Evolutionary conservation across 495 filamentous ascomycete species (phyloP).

Genomic region (Trichoderma orchidacearum): DNA sequence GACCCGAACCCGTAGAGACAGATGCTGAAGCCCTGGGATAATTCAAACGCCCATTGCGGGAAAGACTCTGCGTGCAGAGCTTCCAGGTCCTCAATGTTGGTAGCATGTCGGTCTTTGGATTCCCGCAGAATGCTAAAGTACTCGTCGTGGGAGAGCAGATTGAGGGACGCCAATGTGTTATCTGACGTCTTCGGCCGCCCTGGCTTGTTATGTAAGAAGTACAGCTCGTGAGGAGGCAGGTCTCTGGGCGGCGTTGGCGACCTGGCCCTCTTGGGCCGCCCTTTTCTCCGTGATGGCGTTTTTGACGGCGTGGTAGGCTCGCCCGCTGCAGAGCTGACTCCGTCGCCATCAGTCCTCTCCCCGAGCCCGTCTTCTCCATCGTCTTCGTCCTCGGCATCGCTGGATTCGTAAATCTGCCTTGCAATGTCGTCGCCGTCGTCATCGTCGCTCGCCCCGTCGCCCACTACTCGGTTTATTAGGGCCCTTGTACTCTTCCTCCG

Average conservation of each 20-base stretch:
- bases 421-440: conserved; percentile 59
- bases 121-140: conserved; percentile 62
- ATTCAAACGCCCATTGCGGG: conserved; percentile 85
- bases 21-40: conserved; percentile 77
- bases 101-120: conserved; percentile 55
- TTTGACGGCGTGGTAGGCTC: conserved; percentile 14
- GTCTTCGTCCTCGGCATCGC: conserved; percentile 36
- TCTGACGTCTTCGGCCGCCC: conserved; percentile 72
- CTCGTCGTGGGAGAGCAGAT: conserved; percentile 76
- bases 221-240: conserved; percentile 76
- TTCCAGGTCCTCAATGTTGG: conserved; percentile 57
- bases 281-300: conserved; percentile 9
- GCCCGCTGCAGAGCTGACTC: conserved; percentile 8
- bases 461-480: conserved; percentile 50
- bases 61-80: conserved; percentile 70
- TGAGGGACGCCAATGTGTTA: conserved; percentile 64
- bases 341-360: conserved; percentile 21
- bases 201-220: conserved; percentile 84
- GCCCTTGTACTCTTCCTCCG: conserved; percentile 71
- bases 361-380: conserved; percentile 19
- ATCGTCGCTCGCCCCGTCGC: conserved; percentile 53
- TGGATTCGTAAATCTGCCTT: conserved; percentile 51
- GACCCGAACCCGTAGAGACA: conserved; percentile 89
- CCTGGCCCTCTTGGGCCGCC: conserved; percentile 36
- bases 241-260: conserved; percentile 69